These are phyloP conservation scores for Blastomyces gilchristii DNA, from an alignment of 2,329 filamentous ascomycete species.

Conservation along the genomic window DNA sequence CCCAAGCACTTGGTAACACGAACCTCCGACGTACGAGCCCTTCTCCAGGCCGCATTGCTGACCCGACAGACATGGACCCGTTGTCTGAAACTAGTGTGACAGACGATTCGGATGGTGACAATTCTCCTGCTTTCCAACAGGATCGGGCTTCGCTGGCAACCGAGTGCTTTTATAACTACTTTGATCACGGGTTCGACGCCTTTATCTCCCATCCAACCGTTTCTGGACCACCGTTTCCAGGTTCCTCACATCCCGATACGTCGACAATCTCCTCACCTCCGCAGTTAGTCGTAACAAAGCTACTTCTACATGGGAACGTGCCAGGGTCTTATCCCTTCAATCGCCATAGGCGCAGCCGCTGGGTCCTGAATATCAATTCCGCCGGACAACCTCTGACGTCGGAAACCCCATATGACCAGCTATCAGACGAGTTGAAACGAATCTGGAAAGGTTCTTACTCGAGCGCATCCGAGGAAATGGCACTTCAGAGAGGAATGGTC, in stretches of 20 bases:
- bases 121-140: conserved; percentile 45
- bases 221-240: conserved; percentile 54
- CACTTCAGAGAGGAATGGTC: conserved; percentile 59
- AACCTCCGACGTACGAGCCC: conserved; percentile 31
- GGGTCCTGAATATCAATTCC: conserved; percentile 54
- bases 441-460: conserved; percentile 60
- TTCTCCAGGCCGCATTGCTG: conserved; percentile 28
- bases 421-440: conserved; percentile 57
- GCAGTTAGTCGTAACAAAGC: conserved; percentile 73
- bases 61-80: conserved; percentile 58
- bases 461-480: conserved; percentile 43
- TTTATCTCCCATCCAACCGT: conserved; percentile 68
- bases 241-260: conserved; percentile 25
- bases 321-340: conserved; percentile 97
- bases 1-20: conserved; percentile 45
- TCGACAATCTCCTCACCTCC: conserved; percentile 37
- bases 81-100: conserved; percentile 62
- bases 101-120: conserved; percentile 56
- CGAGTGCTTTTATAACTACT: conserved; percentile 91
- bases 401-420: conserved; percentile 65
- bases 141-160: conserved; percentile 44
- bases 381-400: conserved; percentile 49
- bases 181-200: conserved; percentile 87
- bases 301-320: conserved; percentile 90
- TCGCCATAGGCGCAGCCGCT: conserved; percentile 77